A percentile compares a stretch with the other conserved stretches of the same genome.
Conservation (phyloP, 371 early-diverging fungal species). For the Lichtheimia ramosa region DNA sequence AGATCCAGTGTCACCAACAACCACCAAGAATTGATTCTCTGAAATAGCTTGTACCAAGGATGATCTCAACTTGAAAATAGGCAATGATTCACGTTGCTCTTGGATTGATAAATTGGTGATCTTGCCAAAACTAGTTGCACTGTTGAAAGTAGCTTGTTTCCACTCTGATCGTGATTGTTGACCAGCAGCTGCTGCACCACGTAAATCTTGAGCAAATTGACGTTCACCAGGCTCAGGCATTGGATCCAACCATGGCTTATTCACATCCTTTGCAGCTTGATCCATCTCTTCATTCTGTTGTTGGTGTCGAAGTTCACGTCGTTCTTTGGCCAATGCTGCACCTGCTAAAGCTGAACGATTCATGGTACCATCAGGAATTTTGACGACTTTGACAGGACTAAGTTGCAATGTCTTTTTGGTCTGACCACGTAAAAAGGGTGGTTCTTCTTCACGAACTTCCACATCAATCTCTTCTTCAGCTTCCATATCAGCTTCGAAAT, state of each 20-base stretch:
- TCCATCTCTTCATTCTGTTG: slow-evolving; percentile 88
- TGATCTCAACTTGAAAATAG: slow-evolving; percentile 83
- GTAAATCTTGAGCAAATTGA: slow-evolving; percentile 88
- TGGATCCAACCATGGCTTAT: slow-evolving; percentile 93
- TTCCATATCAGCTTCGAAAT: slow-evolving; percentile 80
- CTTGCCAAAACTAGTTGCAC: slow-evolving; percentile 88
- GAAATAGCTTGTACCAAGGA: slow-evolving; percentile 80
- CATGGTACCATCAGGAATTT: slow-evolving; percentile 95
- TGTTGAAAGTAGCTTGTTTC: slow-evolving; percentile 87
- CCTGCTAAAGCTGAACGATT: slow-evolving; percentile 95
- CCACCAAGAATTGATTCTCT: slow-evolving; percentile 90
- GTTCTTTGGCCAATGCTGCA: slow-evolving; percentile 90
- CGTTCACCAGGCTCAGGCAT: slow-evolving; percentile 86
- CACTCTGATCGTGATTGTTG: slow-evolving; percentile 88
- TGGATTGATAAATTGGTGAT: slow-evolving; percentile 87
- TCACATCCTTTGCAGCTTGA: slow-evolving; percentile 87
- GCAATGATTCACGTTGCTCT: slow-evolving; percentile 91
- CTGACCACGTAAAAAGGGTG: slow-evolving; percentile 92
- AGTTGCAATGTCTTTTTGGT: slow-evolving; percentile 82
- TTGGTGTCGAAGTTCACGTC: slow-evolving; percentile 86
- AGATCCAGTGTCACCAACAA: slow-evolving; percentile 98
- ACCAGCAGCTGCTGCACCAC: slow-evolving; percentile 58
- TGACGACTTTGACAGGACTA: slow-evolving; percentile 95
- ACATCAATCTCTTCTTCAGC: slow-evolving; percentile 95
- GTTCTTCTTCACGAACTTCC: slow-evolving; percentile 95